Base-by-base conservation (phyloP, 306 rosid species). In the Lathyrus sativus region DNA sequence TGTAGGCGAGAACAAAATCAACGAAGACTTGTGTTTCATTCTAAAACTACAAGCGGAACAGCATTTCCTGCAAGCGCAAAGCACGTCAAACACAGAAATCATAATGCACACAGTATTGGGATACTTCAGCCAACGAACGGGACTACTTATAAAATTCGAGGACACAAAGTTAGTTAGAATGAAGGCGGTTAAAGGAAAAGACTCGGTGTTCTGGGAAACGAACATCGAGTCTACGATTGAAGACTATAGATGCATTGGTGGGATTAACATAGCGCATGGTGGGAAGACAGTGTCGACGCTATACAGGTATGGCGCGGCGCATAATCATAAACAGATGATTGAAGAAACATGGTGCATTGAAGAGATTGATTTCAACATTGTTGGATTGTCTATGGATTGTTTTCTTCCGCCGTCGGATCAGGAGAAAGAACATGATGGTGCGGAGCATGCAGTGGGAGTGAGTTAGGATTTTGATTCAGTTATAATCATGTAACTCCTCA, bases 281-380 rank as follows among this genome's bases (percentile, higher is more conserved):
- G 96, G 97, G 3, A 82, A 24, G 41, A 88, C 98, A 1, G 44
- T 85, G 2, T 89, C 95, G 3, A 82, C 83, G 15, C 82, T 93
- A 41, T 80, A 80, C 29, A 78, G 97, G 62, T 86, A 85, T 35
- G 96, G 98, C 5, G 95, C 76, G 2, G 78, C 78, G 12, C 83
- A 58, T 6, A 84, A 85, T 70, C 96, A 88, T 73, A 88, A 83
- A 70, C 49, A 89, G 31, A 83, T 72, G 85, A 84, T 93, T 18
- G 96, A 88, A 79, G 98, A 93, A 81, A 78, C 65, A 12, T 90
- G 98, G 97, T 80, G 15, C 12, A 93, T 90, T 61, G 92, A 93
- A 68, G 98, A 93, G 72, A 82, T 93, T 55, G 97, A 78, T 74
- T 90, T 93, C 57, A 93, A 93, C n/a, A 67, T 93, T 44, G 46